These are phyloP conservation scores for Tolypocladium inflatum DNA, from an alignment of 2,329 filamentous ascomycete genomes.

Conservation along the genomic window DNA sequence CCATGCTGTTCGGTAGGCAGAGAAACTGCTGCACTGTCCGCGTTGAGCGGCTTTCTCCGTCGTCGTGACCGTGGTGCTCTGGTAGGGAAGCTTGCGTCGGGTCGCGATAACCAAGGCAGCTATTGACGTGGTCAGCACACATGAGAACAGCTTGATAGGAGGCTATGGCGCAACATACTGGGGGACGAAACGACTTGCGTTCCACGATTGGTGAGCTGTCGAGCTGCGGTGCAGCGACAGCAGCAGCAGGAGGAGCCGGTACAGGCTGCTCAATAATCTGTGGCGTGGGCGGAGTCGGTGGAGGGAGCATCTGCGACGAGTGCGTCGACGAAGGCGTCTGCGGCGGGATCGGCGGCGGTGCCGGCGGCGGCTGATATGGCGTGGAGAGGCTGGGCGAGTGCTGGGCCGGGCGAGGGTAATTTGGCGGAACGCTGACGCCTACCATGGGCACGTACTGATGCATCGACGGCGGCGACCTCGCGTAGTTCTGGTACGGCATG, in stretches of 20 bases:
- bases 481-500: conserved; percentile 39
- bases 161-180: conserved; percentile 31
- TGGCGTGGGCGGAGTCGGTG: conserved; percentile 38
- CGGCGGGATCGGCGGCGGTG: conserved; percentile 31
- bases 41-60: conserved; percentile 30
- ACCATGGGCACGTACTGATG: conserved; percentile 45
- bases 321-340: conserved; percentile 46
- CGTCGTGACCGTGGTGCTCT: conserved; percentile 25
- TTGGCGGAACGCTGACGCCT: conserved; percentile 32
- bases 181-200: conserved; percentile 32
- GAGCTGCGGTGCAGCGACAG: not conserved
- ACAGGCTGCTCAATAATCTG: conserved; percentile 22
- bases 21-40: conserved; percentile 29
- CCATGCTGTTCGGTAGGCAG: conserved; percentile 31
- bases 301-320: conserved; percentile 30
- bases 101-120: conserved; percentile 49
- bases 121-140: conserved; percentile 15
- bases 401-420: conserved; percentile 39
- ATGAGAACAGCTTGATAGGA: not conserved
- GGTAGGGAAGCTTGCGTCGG: conserved; percentile 40
- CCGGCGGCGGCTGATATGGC: conserved; percentile 44
- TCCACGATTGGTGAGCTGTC: conserved; percentile 5
- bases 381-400: conserved; percentile 45
- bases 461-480: conserved; percentile 40
- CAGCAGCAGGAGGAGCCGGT: conserved; percentile 7